Evolutionary conservation across 2,329 filamentous ascomycete species (phyloP).

Genomic region (Rugonectria rugulosa): DNA sequence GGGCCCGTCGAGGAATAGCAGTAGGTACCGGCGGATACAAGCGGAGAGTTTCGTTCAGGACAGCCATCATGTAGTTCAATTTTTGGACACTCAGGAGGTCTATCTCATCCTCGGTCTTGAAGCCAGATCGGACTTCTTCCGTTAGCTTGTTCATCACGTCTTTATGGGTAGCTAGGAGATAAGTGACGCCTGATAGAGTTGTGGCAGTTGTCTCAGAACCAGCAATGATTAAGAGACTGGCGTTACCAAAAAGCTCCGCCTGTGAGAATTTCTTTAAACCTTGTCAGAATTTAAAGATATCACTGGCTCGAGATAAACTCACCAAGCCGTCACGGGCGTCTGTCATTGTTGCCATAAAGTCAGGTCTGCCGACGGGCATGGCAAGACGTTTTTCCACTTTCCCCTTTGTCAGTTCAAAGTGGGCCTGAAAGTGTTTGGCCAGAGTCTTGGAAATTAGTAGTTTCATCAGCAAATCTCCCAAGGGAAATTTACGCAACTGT

Average conservation of each 20-base stretch:
- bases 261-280: neutral
- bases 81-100: neutral
- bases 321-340: too few relatives aligned
- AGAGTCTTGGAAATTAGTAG: too few relatives aligned
- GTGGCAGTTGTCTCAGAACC: conserved; percentile 16
- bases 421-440: too few relatives aligned
- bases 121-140: conserved; percentile 3
- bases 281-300: too few relatives aligned
- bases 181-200: conserved; percentile 6
- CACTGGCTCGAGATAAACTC: too few relatives aligned
- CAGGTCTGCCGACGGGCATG: too few relatives aligned
- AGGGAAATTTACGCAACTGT: too few relatives aligned
- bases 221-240: conserved; percentile 8
- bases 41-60: conserved; percentile 7
- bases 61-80: conserved; percentile 6
- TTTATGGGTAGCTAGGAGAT: neutral
- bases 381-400: too few relatives aligned
- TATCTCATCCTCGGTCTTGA: neutral
- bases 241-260: neutral
- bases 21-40: conserved; percentile 14
- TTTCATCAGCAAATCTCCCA: too few relatives aligned
- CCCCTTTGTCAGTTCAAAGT: too few relatives aligned
- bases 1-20: neutral
- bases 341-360: too few relatives aligned
- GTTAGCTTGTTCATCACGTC: neutral